Percentiles rank a stretch among this genome's conserved stretches.
Evolutionary conservation across 2,329 filamentous ascomycete species (phyloP).

Genomic region (Colletotrichum spaethianum): DNA sequence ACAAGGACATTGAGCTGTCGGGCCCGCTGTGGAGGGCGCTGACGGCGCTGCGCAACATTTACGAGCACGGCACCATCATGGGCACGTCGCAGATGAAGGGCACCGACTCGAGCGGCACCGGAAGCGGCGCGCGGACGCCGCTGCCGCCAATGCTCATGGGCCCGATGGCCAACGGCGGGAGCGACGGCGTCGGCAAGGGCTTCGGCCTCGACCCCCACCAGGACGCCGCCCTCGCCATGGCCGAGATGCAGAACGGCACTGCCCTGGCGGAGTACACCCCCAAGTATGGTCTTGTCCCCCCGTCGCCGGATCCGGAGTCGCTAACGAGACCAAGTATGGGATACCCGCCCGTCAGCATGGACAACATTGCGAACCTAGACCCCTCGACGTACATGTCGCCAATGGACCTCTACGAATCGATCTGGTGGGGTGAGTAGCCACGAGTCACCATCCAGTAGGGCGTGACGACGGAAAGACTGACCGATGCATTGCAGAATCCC

Average conservation of each 20-base stretch:
- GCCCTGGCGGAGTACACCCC: conserved; percentile 49
- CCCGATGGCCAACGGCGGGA: conserved; percentile 42
- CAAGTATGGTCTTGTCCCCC: neutral
- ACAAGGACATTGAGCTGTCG: conserved; percentile 73
- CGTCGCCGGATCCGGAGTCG: neutral
- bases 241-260: conserved; percentile 73
- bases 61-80: conserved; percentile 73
- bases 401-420: conserved; percentile 78
- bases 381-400: conserved; percentile 74
- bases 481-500: conserved; percentile 62
- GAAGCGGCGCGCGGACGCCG: conserved; percentile 62
- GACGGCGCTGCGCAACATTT: conserved; percentile 74
- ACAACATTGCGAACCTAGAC: conserved; percentile 65
- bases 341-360: conserved; percentile 56
- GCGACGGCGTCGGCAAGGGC: conserved; percentile 13
- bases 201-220: conserved; percentile 67
- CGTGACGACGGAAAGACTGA: conserved; percentile 19
- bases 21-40: conserved; percentile 74
- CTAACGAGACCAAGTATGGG: conserved; percentile 49
- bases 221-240: conserved; percentile 75
- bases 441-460: conserved; percentile 36
- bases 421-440: conserved; percentile 73
- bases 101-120: conserved; percentile 59
- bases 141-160: conserved; percentile 46
- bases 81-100: conserved; percentile 65